Base-by-base conservation (phyloP, 1,139 yeast genomes). In the Nakaseomyces kungkrabaensis region DNA sequence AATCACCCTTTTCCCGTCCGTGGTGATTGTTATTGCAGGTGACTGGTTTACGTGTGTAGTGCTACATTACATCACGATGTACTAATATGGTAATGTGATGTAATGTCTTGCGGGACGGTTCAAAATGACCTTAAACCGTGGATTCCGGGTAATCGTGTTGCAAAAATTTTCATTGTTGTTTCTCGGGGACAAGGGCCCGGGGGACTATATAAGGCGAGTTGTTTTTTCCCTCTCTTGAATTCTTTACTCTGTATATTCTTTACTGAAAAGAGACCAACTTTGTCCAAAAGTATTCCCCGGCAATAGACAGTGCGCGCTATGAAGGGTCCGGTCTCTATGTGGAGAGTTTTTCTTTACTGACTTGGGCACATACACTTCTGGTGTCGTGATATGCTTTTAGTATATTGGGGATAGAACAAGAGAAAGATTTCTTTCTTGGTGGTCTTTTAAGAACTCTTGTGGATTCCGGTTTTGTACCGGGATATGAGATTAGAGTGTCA, bases 401-500 rank as follows among this genome's bases (percentile, higher is more conserved):
- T 38, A 38, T 38, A 38, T 38, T 48, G 58, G 52, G 77, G 77
- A 74, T 51, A 73, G 75, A 75, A 48, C 55, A 66, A 68, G 50
- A 46, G 22, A 17, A 17, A 17, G 22, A 3, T 17, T 17, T 49
- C 65, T 26, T 27, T 9, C 17, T 29, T 29, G 44, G 34, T 29
- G 34, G 44, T 67, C 72, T 68, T 69, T 68, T 76, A 77, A 77
- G 82, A 77, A 76, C 81, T 72, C 77, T 70, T 66, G 72, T 71
- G 79, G 80, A 75, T 66, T 59, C 50, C 55, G 56, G 45, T 45
- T 3, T 43, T 47, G 48, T 48, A 47, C 51, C 51, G 48, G 50
- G 61, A 57, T 60, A 68, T 70, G 80, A 76, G 65, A 68, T 72
- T 67, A 63, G 79, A 72, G 82, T 77, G 82, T 77, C 82, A 77